These are phyloP conservation scores for Blastobotrys buckinghamii DNA, from an alignment of 1,139 yeast genomes.

Conservation along the genomic window DNA sequence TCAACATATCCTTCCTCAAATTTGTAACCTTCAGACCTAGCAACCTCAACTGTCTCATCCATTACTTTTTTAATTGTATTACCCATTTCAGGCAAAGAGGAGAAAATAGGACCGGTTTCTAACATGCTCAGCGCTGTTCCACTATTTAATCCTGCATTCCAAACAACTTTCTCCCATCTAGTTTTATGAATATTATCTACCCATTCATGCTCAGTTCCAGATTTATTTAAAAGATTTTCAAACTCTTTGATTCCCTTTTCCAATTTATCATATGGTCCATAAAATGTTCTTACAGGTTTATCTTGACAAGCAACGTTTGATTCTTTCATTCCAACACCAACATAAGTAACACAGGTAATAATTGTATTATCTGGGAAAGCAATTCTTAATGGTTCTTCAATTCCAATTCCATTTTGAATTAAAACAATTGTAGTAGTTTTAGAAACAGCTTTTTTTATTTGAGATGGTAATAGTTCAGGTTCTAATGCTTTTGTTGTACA, in stretches of 20 bases:
- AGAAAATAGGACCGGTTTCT: constrained; percentile 42
- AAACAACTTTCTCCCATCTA: constrained; percentile 63
- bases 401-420: constrained; percentile 70
- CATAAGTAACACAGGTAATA: constrained; percentile 56
- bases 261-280: constrained; percentile 43
- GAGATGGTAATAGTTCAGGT: constrained; percentile 45
- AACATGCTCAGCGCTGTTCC: constrained; percentile 45
- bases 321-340: constrained; percentile 44
- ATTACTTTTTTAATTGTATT: constrained; percentile 41
- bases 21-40: constrained; percentile 47
- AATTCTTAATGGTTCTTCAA: constrained; percentile 52
- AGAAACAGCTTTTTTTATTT: constrained; percentile 51
- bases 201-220: constrained; percentile 16
- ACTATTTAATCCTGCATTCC: constrained; percentile 57
- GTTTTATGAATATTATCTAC: constrained; percentile 17
- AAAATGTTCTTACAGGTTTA: constrained; percentile 40
- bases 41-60: constrained; percentile 51
- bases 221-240: constrained; percentile 13
- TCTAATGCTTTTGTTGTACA: constrained; percentile 65
- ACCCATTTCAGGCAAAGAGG: constrained; percentile 17
- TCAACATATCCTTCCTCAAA: constrained; percentile 39
- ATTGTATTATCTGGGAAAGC: constrained; percentile 50
- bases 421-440: constrained; percentile 51
- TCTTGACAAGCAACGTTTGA: constrained; percentile 43
- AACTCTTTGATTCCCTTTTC: constrained; percentile 10